A percentile compares a stretch with the other conserved stretches of the same genome.
phyloP scores from a whole-genome alignment of 1,284 basidiomycete genomes.

The Cutaneotrichosporon cutaneum region DNA sequence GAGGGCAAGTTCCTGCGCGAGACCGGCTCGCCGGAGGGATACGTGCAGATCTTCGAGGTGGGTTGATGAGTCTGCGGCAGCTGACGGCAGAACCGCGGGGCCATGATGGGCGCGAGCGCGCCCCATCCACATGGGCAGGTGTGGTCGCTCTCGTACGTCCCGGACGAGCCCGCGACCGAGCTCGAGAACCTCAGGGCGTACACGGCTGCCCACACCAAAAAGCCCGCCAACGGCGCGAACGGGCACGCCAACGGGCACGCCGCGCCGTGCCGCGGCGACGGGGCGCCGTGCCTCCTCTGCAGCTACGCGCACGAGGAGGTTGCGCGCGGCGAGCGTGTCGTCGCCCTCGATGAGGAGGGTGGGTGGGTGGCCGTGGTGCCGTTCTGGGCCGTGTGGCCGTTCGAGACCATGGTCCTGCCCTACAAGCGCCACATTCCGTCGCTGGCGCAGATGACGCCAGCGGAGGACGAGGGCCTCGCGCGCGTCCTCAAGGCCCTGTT shows the following conservation, averaged over 20 bases:
- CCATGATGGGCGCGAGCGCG: constrained; percentile 95
- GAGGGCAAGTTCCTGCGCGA: constrained; percentile 57
- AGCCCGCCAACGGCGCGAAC: background rate
- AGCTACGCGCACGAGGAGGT: constrained; percentile 79
- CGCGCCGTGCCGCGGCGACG: constrained; percentile 58
- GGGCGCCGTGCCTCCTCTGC: constrained; percentile 73
- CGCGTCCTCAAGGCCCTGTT: constrained; percentile 68
- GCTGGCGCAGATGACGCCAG: constrained; percentile 60
- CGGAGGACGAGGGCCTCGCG: constrained; percentile 67
- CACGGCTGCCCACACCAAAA: constrained; percentile 21
- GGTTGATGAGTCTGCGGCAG: constrained; percentile 13
- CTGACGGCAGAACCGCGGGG: constrained; percentile 75
- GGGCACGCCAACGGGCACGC: background rate
- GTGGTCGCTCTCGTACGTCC: constrained; percentile 76
- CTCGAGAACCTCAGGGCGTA: constrained; percentile 64
- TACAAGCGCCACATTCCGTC: constrained; percentile 74
- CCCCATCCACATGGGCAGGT: constrained; percentile 94
- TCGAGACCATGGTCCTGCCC: constrained; percentile 80
- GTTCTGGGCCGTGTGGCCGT: constrained; percentile 97
- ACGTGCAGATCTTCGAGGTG: constrained; percentile 88
- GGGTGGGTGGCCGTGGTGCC: constrained; percentile 81
- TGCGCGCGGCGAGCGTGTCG: constrained; percentile 62
- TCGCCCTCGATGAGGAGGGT: constrained; percentile 61
- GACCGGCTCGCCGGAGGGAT: constrained; percentile 55
- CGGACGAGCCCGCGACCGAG: constrained; percentile 68